Evolutionary conservation across 306 rosid genomes (phyloP).

Genomic region (Vigna trinervia): DNA sequence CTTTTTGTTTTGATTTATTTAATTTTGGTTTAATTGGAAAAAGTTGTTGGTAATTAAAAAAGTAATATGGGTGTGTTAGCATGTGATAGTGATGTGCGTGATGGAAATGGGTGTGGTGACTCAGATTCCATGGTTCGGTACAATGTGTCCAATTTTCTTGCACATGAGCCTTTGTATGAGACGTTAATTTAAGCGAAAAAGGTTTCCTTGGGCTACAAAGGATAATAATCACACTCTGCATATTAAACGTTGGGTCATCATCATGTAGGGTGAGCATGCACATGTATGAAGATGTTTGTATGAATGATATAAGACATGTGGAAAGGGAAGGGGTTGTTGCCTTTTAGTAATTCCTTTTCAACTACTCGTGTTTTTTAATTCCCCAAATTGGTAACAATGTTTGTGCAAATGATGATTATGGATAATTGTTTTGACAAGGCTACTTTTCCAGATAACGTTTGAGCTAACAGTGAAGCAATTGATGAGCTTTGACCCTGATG

Average conservation of each 20-base stretch:
- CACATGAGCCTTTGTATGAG: conserved; percentile 33
- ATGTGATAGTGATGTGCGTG: conserved; percentile 43
- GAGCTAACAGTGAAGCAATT: conserved; percentile 95
- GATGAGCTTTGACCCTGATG: conserved; percentile 95
- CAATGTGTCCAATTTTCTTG: conserved; percentile 41
- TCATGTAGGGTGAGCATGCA: conserved; percentile 46
- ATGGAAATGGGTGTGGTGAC: conserved; percentile 48
- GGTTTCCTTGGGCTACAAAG: conserved; percentile 36
- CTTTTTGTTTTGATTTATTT: background rate
- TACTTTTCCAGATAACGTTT: conserved; percentile 75
- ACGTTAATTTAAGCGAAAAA: conserved; percentile 40
- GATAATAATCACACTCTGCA: conserved; percentile 47
- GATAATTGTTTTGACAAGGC: background rate
- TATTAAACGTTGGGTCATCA: conserved; percentile 45
- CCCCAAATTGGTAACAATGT: conserved; percentile 16
- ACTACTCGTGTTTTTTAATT: conserved; percentile 5
- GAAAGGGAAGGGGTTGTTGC: background rate
- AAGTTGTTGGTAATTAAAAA: conserved; percentile 7
- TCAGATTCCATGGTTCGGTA: conserved; percentile 53
- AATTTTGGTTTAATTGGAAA: conserved; percentile 9
- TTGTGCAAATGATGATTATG: conserved; percentile 35
- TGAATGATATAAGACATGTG: background rate
- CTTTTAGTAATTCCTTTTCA: background rate
- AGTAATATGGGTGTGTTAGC: conserved; percentile 13
- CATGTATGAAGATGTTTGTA: conserved; percentile 12